Conservation (phyloP, 148 eudicot genomes). For the Rhododendron molle region DNA sequence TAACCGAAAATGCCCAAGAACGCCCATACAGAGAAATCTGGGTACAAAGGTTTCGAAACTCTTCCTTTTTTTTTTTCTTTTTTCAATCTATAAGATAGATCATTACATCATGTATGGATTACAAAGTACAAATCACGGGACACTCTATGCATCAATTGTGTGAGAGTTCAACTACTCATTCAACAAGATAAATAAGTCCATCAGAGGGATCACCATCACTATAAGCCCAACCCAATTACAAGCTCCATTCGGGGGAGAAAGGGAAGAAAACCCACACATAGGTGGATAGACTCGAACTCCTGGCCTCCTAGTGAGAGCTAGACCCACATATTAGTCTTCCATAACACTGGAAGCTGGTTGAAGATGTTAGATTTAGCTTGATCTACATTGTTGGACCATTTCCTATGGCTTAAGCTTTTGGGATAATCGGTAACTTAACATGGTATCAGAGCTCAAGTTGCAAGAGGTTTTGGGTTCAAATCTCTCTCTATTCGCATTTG, state of each 20-base stretch:
- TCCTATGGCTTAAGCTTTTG: background rate
- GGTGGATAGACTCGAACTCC: background rate
- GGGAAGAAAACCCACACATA: too few relatives aligned
- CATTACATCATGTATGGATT: background rate
- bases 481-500: too few relatives aligned
- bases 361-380: background rate
- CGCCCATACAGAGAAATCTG: background rate
- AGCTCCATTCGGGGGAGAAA: background rate
- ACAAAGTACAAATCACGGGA: background rate
- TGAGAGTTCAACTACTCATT: background rate
- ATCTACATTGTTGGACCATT: background rate
- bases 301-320: background rate
- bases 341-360: background rate
- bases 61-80: background rate
- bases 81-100: background rate
- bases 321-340: background rate
- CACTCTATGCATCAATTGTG: too few relatives aligned
- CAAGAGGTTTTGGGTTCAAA: background rate
- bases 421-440: background rate
- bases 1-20: background rate
- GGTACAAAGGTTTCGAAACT: background rate
- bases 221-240: too few relatives aligned
- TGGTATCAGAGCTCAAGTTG: too few relatives aligned
- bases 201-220: background rate
- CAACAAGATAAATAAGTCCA: background rate